These are phyloP conservation scores for Thalassiosira livingstoniorum DNA, from an alignment of 352 stramenopile species.

Conservation along the genomic window DNA sequence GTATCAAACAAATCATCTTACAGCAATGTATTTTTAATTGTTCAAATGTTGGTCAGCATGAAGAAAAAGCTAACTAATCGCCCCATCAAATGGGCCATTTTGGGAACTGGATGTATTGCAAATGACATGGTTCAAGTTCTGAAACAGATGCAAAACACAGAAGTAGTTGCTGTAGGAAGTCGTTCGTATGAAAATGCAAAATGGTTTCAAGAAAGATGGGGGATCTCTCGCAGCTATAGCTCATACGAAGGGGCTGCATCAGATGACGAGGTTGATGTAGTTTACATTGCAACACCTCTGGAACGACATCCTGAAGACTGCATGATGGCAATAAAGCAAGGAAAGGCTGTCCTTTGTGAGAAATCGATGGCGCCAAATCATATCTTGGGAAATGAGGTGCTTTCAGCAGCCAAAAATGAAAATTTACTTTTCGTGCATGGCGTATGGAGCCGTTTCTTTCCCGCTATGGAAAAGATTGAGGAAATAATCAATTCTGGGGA, in stretches of 20 bases:
- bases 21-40: no score
- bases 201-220: conserved; percentile 49
- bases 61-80: conserved; percentile 15
- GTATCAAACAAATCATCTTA: no score
- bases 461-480: conserved; percentile 63
- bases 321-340: conserved; percentile 40
- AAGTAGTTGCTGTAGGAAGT: conserved; percentile 53
- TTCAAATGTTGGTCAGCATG: no score
- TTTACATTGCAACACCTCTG: conserved; percentile 66
- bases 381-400: conserved; percentile 37
- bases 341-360: conserved; percentile 60
- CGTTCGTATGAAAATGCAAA: conserved; percentile 35
- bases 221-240: conserved; percentile 39
- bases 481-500: conserved; percentile 58
- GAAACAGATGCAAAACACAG: conserved; percentile 54
- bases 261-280: conserved; percentile 61
- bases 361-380: conserved; percentile 63
- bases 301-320: conserved; percentile 60
- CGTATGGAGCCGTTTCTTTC: conserved; percentile 70
- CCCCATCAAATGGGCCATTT: conserved; percentile 56
- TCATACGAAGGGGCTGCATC: conserved; percentile 57
- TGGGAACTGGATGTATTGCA: conserved; percentile 62
- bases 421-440: conserved; percentile 63
- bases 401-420: conserved; percentile 34
- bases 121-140: conserved; percentile 70